Evolutionary conservation across 2,329 filamentous ascomycete species (phyloP).

Genomic region (Delphinella strobiligena): DNA sequence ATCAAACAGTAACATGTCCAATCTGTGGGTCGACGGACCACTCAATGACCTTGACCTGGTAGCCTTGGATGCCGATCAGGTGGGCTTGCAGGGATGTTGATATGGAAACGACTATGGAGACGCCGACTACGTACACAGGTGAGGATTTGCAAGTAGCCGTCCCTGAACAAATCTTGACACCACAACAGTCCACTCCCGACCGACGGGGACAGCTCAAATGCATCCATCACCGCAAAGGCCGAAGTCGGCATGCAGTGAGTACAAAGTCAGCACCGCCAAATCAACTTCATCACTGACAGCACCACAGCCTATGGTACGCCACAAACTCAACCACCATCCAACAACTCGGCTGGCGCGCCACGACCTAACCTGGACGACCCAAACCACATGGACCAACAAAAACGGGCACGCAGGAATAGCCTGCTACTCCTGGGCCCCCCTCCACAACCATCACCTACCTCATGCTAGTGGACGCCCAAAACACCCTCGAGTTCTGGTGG

Average conservation of each 20-base stretch:
- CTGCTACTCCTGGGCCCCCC: slow-evolving; percentile 30
- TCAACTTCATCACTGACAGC: too few species aligned
- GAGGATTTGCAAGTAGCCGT: too few species aligned
- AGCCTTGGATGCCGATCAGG: slow-evolving; percentile 19
- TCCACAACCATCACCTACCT: slow-evolving; percentile 29
- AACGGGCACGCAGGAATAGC: slow-evolving; percentile 33
- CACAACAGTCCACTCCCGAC: slow-evolving; percentile 19
- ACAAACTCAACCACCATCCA: slow-evolving; percentile 27
- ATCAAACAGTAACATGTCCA: slow-evolving; percentile 18
- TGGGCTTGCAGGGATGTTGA: slow-evolving; percentile 28
- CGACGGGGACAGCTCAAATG: background rate
- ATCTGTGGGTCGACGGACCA: slow-evolving; percentile 28
- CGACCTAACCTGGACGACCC: slow-evolving; percentile 23
- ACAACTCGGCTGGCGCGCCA: slow-evolving; percentile 29
- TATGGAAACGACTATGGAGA: slow-evolving; percentile 25
- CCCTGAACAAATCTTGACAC: too few species aligned
- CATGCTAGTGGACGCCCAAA: slow-evolving; percentile 29
- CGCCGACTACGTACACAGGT: slow-evolving; percentile 25
- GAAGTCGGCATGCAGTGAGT: slow-evolving; percentile 26
- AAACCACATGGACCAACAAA: slow-evolving; percentile 25
- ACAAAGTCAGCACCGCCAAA: too few species aligned
- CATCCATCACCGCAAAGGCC: slow-evolving; percentile 17
- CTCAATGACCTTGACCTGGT: slow-evolving; percentile 20
- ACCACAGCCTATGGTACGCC: slow-evolving; percentile 31
- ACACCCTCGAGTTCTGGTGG: slow-evolving; percentile 31